Conservation (phyloP, 2,329 filamentous ascomycete genomes). For the Alternaria arborescens region DNA sequence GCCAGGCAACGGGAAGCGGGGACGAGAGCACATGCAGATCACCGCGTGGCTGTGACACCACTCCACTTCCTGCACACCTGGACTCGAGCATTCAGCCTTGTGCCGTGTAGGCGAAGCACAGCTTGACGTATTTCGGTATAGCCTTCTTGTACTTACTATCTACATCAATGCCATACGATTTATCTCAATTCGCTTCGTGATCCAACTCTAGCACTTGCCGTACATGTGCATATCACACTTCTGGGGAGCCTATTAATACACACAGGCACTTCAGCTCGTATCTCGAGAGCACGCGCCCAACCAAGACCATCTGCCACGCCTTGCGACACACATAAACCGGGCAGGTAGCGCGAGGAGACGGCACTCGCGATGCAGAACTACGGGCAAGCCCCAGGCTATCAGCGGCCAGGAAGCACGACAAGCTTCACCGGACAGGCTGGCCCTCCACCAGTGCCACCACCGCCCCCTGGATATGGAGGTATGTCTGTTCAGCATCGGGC, state of each 20-base stretch:
- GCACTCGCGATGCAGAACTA: conserved; percentile 45
- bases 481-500: conserved; percentile 5
- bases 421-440: conserved; percentile 36
- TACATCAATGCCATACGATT: conserved; percentile 10
- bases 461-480: conserved; percentile 44
- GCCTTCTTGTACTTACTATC: conserved; percentile 14
- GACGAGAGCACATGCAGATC: conserved; percentile 6
- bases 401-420: conserved; percentile 42
- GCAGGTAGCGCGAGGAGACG: not conserved
- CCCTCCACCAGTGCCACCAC: conserved; percentile 26
- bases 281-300: conserved; percentile 5
- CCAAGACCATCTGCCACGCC: conserved; percentile 1
- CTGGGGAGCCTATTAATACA: conserved; percentile 26
- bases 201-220: conserved; percentile 18
- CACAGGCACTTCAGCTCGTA: conserved; percentile 21
- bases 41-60: conserved; percentile 30
- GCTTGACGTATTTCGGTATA: conserved; percentile 22
- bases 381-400: conserved; percentile 37
- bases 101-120: conserved; percentile 22
- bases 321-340: not conserved
- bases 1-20: conserved; percentile 17
- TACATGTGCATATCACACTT: conserved; percentile 16
- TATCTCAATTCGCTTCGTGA: conserved; percentile 12
- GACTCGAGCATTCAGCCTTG: conserved; percentile 42
- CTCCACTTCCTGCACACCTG: conserved; percentile 21